Percentiles rank a stretch among this genome's conserved stretches.
Conservation (phyloP, 2,329 filamentous ascomycete genomes). For the Xylariaceae sp. region DNA sequence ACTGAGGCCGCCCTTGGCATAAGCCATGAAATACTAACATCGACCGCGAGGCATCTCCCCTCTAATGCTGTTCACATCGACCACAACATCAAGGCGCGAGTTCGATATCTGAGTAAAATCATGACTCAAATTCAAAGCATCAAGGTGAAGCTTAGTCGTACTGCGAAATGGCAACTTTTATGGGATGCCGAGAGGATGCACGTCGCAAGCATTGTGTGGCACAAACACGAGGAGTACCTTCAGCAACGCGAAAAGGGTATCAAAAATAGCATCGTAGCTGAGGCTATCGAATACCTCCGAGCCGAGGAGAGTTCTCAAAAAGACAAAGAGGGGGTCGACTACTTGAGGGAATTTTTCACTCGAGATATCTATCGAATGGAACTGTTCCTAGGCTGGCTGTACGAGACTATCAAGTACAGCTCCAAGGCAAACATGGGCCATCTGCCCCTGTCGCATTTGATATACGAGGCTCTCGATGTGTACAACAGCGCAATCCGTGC, state of each 20-base stretch:
- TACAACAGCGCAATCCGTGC: conserved; percentile 67
- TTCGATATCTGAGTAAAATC: conserved; percentile 69
- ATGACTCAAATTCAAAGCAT: conserved; percentile 66
- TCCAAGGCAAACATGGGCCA: conserved; percentile 59
- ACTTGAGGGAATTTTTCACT: conserved; percentile 82
- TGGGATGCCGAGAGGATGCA: conserved; percentile 87
- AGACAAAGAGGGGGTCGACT: conserved; percentile 68
- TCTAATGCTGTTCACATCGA: conserved; percentile 72
- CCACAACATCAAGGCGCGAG: conserved; percentile 70
- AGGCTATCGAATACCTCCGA: conserved; percentile 72
- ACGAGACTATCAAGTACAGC: conserved; percentile 68
- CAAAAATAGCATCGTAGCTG: conserved; percentile 66
- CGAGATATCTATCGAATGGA: conserved; percentile 70
- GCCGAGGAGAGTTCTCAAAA: conserved; percentile 67
- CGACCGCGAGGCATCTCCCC: conserved; percentile 69
- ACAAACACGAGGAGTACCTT: conserved; percentile 67
- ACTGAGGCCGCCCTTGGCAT: conserved; percentile 72
- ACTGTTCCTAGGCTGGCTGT: conserved; percentile 74
- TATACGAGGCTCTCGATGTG: conserved; percentile 63
- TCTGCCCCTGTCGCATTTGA: conserved; percentile 47
- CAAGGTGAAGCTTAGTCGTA: conserved; percentile 60
- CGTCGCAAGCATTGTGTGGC: conserved; percentile 76
- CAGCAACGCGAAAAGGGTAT: conserved; percentile 54
- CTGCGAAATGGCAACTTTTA: conserved; percentile 75
- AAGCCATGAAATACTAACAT: conserved; percentile 77